Base-by-base conservation (phyloP, 495 filamentous ascomycete species). In the Aspergillus incahuasiensis region DNA sequence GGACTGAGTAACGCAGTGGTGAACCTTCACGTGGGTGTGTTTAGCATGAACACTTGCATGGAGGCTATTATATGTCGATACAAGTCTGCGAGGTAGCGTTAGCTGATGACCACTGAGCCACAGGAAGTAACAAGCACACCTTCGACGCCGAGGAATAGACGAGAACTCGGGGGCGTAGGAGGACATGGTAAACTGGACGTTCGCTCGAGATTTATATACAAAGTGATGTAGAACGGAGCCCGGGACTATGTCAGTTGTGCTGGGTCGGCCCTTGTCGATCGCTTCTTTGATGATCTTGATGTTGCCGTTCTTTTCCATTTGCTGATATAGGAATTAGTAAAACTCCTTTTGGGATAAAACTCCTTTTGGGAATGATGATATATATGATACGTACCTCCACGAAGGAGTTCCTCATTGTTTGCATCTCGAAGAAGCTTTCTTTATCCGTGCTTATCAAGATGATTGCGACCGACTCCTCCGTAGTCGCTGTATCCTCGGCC, bases 131-230 rank as follows among this genome's bases (percentile, higher is more conserved):
- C 32, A 15, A 30, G 28, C 64, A 43, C 58, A 85, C 77, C 84
- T 83, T 68, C 92, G 78, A 43, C 86, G 77, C 24, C 86, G 81
- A 19, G 90, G 72, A 9, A 84, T 62, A 11, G 73, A 83, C 40
- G 68, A 72, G 63, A 92, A 95, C 53, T 86, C 76, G 0, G 91
- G 88, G 13, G 84, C 77, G 50, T 86, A 90, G 0, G 87, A 82
- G 15, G 92, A 88, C 89, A 96, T 96, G 39, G 83, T 84, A 67
- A 96, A 98, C 64, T 98, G 94, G 16, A 97, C 94, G 67, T 98
- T 97, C 16, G 84, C 84, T 41, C 87, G 79, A 19, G 89, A 94
- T 69, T 96, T 97, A 74, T 95, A 98, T 30, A 98, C 71, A 70
- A 97, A 98, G 72, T 98, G 94, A 47, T 86, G 81, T 25, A 97